A percentile compares a stretch with the other conserved stretches of the same genome.
Evolutionary conservation across 2,329 filamentous ascomycete species (phyloP).

Genomic region (Conoideocrella luteorostrata): DNA sequence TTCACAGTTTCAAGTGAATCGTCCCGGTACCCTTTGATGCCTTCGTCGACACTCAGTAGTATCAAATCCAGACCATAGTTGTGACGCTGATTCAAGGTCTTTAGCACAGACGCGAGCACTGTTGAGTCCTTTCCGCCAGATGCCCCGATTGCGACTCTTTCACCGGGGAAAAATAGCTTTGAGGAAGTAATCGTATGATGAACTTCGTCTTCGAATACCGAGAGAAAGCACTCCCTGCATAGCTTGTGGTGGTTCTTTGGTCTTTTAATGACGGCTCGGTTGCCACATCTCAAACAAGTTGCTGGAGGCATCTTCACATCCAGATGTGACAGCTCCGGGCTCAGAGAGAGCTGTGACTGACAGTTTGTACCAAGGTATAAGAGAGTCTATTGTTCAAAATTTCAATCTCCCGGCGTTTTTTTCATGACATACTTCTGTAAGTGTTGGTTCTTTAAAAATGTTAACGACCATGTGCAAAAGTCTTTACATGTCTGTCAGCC

Average conservation of each 20-base stretch:
- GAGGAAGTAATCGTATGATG: constrained; percentile 85
- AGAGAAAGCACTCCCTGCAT: constrained; percentile 82
- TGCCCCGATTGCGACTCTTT: constrained; percentile 87
- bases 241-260: constrained; percentile 94
- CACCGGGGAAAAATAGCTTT: constrained; percentile 74
- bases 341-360: too few species aligned
- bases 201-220: constrained; percentile 84
- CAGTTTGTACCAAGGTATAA: too few species aligned
- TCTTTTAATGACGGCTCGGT: constrained; percentile 81
- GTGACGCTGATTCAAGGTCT: constrained; percentile 87
- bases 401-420: too few species aligned
- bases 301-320: constrained; percentile 61
- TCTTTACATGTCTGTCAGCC: background rate
- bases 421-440: too few species aligned
- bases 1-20: constrained; percentile 96
- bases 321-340: too few species aligned
- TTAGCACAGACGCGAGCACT: constrained; percentile 87
- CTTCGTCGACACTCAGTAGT: constrained; percentile 89
- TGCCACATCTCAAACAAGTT: constrained; percentile 67
- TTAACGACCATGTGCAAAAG: background rate
- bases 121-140: constrained; percentile 98
- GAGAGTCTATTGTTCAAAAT: too few species aligned
- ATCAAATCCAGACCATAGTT: constrained; percentile 80
- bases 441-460: too few species aligned
- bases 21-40: constrained; percentile 93